A percentile compares a stretch with the other conserved stretches of the same genome.
Conservation (phyloP, 2,329 filamentous ascomycete genomes). For the Tolypocladium paradoxum region DNA sequence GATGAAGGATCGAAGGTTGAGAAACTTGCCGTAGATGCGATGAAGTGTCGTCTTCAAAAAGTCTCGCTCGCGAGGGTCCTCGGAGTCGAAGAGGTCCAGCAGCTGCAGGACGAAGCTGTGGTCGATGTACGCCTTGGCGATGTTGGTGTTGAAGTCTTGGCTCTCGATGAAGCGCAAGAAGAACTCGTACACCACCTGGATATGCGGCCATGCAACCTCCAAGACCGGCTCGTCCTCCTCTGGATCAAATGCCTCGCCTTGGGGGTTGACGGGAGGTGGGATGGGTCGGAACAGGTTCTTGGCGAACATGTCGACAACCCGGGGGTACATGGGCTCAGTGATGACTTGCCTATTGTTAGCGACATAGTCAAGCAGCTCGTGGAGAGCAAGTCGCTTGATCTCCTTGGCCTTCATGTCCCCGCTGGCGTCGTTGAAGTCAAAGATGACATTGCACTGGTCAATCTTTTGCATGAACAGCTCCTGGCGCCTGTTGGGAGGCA, state of each 20-base stretch:
- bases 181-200: conserved; percentile 99
- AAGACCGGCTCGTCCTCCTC: conserved; percentile 97
- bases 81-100: conserved; percentile 95
- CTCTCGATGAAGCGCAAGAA: conserved; percentile 98
- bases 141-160: conserved; percentile 99
- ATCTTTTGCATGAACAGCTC: conserved; percentile 99
- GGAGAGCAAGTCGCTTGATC: conserved; percentile 91
- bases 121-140: conserved; percentile 97
- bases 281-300: conserved; percentile 98
- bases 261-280: conserved; percentile 91
- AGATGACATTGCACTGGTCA: conserved; percentile 99
- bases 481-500: conserved; percentile 85
- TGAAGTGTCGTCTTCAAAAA: conserved; percentile 97
- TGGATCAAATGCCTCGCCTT: conserved; percentile 95
- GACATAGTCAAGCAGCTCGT: conserved; percentile 95
- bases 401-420: conserved; percentile 99
- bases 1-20: conserved; percentile 95
- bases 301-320: conserved; percentile 97
- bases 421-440: conserved; percentile 97
- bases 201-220: conserved; percentile 98
- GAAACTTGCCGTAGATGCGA: conserved; percentile 96
- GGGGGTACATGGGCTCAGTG: conserved; percentile 96
- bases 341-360: conserved; percentile 98
- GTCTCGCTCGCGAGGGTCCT: conserved; percentile 91
- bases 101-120: conserved; percentile 95